These are phyloP conservation scores for Lomentospora prolificans DNA, from an alignment of 2,329 filamentous ascomycete species.

Conservation along the genomic window DNA sequence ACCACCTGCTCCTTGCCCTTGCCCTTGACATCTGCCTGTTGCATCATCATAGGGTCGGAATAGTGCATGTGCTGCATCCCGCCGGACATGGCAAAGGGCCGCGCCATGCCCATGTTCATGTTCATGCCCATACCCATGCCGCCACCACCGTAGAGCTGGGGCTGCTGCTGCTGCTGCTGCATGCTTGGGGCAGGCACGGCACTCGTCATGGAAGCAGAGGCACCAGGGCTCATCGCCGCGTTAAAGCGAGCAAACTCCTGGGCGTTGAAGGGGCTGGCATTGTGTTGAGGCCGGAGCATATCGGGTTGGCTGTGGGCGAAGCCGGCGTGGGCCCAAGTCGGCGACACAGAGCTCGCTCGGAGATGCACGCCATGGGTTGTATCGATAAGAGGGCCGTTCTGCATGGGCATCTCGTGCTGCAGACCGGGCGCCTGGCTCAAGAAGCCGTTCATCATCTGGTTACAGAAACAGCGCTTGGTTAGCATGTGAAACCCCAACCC, in stretches of 20 bases:
- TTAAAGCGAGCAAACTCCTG: conserved; percentile 86
- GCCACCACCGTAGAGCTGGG: conserved; percentile 44
- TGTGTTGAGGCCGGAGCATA: conserved; percentile 23
- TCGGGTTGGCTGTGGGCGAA: conserved; percentile 38
- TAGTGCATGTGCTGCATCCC: conserved; percentile 46
- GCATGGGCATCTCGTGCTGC: conserved; percentile 44
- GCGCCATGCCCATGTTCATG: conserved; percentile 45
- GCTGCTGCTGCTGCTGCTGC: conserved; percentile 43
- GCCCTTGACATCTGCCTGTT: conserved; percentile 36
- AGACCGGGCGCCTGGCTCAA: conserved; percentile 64
- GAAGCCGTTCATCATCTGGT: conserved; percentile 86
- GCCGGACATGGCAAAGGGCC: conserved; percentile 22
- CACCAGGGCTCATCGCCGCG: conserved; percentile 53
- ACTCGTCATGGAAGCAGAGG: conserved; percentile 23
- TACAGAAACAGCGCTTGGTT: conserved; percentile 7
- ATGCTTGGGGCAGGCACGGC: conserved; percentile 13
- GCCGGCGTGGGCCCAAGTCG: conserved; percentile 38
- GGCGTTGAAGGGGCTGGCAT: conserved; percentile 57
- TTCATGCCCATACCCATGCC: conserved; percentile 31
- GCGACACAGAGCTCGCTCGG: conserved; percentile 42
- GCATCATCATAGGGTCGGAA: conserved; percentile 30
- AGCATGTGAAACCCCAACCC: background rate
- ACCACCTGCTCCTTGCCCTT: conserved; percentile 90
- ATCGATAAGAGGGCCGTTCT: conserved; percentile 38
- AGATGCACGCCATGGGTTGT: conserved; percentile 40